Conservation (phyloP, 1,284 basidiomycete species). For the Sanghuangporus weigelae region DNA sequence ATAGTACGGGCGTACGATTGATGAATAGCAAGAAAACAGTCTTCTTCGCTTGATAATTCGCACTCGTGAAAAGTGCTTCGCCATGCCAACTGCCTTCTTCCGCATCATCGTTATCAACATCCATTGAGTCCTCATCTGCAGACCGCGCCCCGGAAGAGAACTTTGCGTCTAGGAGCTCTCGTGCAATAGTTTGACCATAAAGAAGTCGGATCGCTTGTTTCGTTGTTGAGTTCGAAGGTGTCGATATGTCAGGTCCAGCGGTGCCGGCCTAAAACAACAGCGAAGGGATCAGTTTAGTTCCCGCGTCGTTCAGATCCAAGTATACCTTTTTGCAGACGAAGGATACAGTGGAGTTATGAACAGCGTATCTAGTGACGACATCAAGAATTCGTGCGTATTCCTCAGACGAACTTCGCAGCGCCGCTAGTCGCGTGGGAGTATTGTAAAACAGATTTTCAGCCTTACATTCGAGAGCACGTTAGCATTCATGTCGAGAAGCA, state of each 20-base stretch:
- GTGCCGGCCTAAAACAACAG: slow-evolving; percentile 54
- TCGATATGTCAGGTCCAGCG: slow-evolving; percentile 76
- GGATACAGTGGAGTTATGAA: slow-evolving; percentile 85
- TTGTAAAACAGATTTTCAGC: slow-evolving; percentile 97
- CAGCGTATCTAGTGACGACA: slow-evolving; percentile 91
- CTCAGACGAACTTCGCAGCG: slow-evolving; percentile 82
- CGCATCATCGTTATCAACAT: slow-evolving; percentile 31
- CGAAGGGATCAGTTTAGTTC: not conserved
- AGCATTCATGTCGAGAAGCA: not conserved
- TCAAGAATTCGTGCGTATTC: slow-evolving; percentile 93
- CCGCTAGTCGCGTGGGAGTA: slow-evolving; percentile 82
- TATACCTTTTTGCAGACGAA: slow-evolving; percentile 89
- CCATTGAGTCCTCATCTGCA: slow-evolving; percentile 24
- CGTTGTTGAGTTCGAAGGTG: slow-evolving; percentile 64
- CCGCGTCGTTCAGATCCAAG: not conserved
- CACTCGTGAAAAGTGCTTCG: slow-evolving; percentile 78
- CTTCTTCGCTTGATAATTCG: slow-evolving; percentile 89
- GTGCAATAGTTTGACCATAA: slow-evolving; percentile 79
- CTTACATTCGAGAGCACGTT: slow-evolving; percentile 35
- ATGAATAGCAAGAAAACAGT: slow-evolving; percentile 91
- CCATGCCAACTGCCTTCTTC: slow-evolving; percentile 50
- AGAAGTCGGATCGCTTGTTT: slow-evolving; percentile 74
- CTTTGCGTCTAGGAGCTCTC: slow-evolving; percentile 68
- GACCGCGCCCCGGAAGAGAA: slow-evolving; percentile 29
- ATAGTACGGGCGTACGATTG: slow-evolving; percentile 61